Conservation (phyloP, 805 yeast genomes). For the Barnettozyma botsteinii region DNA sequence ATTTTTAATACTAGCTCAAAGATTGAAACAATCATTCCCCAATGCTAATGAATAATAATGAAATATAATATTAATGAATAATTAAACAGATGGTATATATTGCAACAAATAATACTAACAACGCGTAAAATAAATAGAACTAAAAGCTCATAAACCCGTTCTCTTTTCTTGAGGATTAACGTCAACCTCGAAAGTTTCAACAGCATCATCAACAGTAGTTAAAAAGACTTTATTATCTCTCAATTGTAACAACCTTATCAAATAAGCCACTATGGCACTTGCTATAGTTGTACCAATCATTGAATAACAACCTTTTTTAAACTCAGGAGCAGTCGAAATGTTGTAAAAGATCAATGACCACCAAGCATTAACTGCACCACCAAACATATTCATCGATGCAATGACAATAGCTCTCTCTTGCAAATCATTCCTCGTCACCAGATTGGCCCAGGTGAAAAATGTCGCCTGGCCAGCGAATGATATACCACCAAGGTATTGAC, state of each 20-base stretch:
- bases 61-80: too few relatives aligned
- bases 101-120: too few relatives aligned
- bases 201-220: slow-evolving; percentile 2
- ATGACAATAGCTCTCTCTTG: slow-evolving; percentile 60
- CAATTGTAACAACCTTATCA: slow-evolving; percentile 39
- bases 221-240: slow-evolving; percentile 25
- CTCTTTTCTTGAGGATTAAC: neutral
- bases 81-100: too few relatives aligned
- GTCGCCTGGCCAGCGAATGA: slow-evolving; percentile 56
- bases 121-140: neutral
- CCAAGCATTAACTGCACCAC: slow-evolving; percentile 61
- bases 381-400: slow-evolving; percentile 63
- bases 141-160: neutral
- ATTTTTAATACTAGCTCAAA: slow-evolving; percentile 37
- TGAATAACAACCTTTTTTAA: slow-evolving; percentile 49
- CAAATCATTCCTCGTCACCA: slow-evolving; percentile 50
- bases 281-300: slow-evolving; percentile 46
- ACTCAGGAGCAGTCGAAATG: slow-evolving; percentile 47
- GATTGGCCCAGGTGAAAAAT: slow-evolving; percentile 60
- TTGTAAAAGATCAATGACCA: slow-evolving; percentile 51
- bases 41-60: slow-evolving; percentile 8
- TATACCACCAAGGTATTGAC: slow-evolving; percentile 50
- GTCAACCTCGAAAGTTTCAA: neutral
- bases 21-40: slow-evolving; percentile 32
- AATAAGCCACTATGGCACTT: slow-evolving; percentile 35